Evolutionary conservation across 2,329 filamentous ascomycete species (phyloP), one percentile per base, ranked within the genome.

Genomic region (Pseudodiploospora longispora): DNA sequence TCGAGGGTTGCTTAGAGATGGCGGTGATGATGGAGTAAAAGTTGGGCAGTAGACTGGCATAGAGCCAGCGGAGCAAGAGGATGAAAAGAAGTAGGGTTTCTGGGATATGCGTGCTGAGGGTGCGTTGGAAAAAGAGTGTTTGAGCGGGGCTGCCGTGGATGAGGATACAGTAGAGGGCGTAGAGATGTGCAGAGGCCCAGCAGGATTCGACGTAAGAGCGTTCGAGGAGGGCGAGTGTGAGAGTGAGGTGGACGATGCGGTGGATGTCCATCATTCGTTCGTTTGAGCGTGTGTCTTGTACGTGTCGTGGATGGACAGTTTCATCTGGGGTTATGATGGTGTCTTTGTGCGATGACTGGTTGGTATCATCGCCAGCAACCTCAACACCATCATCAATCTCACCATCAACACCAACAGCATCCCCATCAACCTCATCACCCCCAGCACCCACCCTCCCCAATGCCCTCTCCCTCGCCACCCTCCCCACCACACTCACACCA

Each of bases 161-260:
- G 4, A 51, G 29, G 9, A 63, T 43, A 38, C 45, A 52, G 30
- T 43, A 49, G 12, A 53, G 52, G 4, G 59, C 59, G 8, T 59
- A 46, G 6, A 58, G 6, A 32, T 61, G 53, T 2, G 64, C 57
- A 5, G 47, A 43, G 0, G 53, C 48, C 42, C 60, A 55, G 38
- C 55, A 55, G 3, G 52, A 40, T 32, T 61, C 56, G 0, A 51
- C 50, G 27, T 65, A 59, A 6, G 55, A 38, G 36, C 56, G 57
- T 49, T 68, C 66, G 2, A 56, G 37, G 1, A 46, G 50, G 1
- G 56, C 47, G 1, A 67, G 49, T 2, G 52, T 8, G 50, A 60
- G 57, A 0, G 56, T 38, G 0, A 62, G n/a, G 30, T 56, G 55
- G 3, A 50, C n/a, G 3, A 56, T 28, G 9, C 45, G 43, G n/a